Evolutionary conservation across 140 eudicot genomes (phyloP).

Genomic region (Stevia rebaudiana): DNA sequence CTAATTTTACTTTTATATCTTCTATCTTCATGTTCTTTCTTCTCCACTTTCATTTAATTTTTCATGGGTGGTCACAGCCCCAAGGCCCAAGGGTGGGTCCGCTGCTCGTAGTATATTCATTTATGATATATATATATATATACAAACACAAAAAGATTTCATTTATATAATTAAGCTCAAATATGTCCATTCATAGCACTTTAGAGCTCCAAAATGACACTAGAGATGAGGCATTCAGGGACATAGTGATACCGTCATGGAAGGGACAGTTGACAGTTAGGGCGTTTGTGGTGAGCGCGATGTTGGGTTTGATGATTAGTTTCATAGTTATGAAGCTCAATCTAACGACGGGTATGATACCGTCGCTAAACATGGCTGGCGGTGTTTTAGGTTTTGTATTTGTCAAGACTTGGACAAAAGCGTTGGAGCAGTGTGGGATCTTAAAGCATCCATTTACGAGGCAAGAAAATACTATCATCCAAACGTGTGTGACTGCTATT

Average conservation of each 20-base stretch:
- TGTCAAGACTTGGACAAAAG: slow-evolving; percentile 81
- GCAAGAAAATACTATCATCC: slow-evolving; percentile 94
- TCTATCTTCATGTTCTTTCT: too few relatives aligned
- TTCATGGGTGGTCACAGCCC: too few relatives aligned
- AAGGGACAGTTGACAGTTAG: slow-evolving; percentile 72
- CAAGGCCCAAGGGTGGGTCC: too few relatives aligned
- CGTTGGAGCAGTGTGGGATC: slow-evolving; percentile 61
- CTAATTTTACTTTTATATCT: too few relatives aligned
- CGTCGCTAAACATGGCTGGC: slow-evolving; percentile 95
- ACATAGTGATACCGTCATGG: slow-evolving; percentile 94
- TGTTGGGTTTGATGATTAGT: slow-evolving; percentile 60
- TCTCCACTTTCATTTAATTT: too few relatives aligned
- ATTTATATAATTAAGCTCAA: too few relatives aligned
- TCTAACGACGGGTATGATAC: slow-evolving; percentile 86
- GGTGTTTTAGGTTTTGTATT: slow-evolving; percentile 88
- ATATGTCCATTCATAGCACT: too few relatives aligned
- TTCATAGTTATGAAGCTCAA: slow-evolving; percentile 95
- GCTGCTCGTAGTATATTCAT: too few relatives aligned
- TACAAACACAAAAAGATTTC: too few relatives aligned
- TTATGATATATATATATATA: too few relatives aligned
- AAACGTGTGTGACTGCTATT: slow-evolving; percentile 92
- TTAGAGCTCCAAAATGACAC: too few relatives aligned
- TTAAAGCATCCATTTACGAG: slow-evolving; percentile 83
- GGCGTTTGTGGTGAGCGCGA: slow-evolving; percentile 61
- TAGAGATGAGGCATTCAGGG: too few relatives aligned